Evolutionary conservation across 2,329 filamentous ascomycete genomes (phyloP).

Genomic region (Gaeumannomyces tritici): DNA sequence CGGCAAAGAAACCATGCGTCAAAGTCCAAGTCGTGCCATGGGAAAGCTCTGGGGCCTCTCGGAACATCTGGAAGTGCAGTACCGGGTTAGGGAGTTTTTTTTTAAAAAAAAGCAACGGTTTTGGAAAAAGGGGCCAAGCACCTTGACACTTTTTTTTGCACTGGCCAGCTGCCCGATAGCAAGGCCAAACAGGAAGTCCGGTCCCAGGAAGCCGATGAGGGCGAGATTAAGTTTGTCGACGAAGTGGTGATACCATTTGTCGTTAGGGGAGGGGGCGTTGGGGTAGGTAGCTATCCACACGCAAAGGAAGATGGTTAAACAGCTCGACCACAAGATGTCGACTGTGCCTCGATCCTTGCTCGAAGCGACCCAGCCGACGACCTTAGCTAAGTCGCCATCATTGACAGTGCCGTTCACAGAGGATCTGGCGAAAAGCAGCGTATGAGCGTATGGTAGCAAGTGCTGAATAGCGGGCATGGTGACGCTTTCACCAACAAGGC

Average conservation of each 20-base stretch:
- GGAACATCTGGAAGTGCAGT: constrained; percentile 4
- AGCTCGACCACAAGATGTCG: constrained; percentile 27
- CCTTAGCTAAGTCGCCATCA: not conserved
- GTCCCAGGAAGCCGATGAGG: constrained; percentile 22
- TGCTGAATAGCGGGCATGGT: no score
- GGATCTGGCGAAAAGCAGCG: no score
- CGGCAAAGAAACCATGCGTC: constrained; percentile 27
- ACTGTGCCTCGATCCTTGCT: constrained; percentile 26
- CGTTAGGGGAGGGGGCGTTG: constrained; percentile 21
- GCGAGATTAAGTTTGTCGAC: constrained; percentile 23
- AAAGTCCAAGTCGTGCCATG: constrained; percentile 22
- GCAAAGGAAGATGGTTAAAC: constrained; percentile 30
- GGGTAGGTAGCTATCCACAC: constrained; percentile 28
- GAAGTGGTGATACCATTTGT: constrained; percentile 19
- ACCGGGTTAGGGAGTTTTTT: not conserved
- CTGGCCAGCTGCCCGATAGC: constrained; percentile 23
- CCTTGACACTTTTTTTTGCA: constrained; percentile 21
- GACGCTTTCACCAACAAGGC: no score
- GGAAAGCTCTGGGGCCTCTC: constrained; percentile 8
- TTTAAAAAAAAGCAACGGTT: constrained; percentile 3
- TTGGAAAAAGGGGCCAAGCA: not conserved
- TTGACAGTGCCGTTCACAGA: no score
- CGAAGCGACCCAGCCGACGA: constrained; percentile 22
- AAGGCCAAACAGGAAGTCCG: constrained; percentile 25
- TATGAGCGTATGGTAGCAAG: no score